Percentiles rank a stretch among this genome's conserved stretches.
phyloP scores from a whole-genome alignment of 2,329 filamentous ascomycete species.

The Sporothrix euskadiensis region DNA sequence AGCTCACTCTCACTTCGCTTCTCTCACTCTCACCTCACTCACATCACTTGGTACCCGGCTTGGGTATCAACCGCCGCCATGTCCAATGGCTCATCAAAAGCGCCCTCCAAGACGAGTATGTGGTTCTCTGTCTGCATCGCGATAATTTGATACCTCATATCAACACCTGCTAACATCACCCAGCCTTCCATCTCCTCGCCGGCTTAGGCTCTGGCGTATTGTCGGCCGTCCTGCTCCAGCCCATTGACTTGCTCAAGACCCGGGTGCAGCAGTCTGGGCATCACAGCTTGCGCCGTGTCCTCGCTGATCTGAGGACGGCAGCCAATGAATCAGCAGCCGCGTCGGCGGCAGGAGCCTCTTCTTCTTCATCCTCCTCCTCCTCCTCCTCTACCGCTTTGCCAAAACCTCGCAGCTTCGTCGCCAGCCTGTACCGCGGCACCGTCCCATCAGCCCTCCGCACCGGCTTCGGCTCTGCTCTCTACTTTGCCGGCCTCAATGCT shows the following conservation, averaged over 20 bases:
- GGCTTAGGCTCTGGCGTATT: constrained; percentile 84
- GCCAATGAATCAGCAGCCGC: constrained; percentile 5
- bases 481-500: constrained; percentile 81
- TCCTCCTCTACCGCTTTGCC: neutral
- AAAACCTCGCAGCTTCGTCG: constrained; percentile 38
- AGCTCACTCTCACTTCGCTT: too few species aligned
- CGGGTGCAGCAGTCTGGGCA: constrained; percentile 84
- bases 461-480: constrained; percentile 87
- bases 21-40: neutral
- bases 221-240: constrained; percentile 88
- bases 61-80: constrained; percentile 34
- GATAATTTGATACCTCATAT: neutral
- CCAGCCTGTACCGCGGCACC: constrained; percentile 87
- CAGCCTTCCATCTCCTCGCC: constrained; percentile 83
- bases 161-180: neutral
- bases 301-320: constrained; percentile 65
- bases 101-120: constrained; percentile 41
- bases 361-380: neutral
- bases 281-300: constrained; percentile 66
- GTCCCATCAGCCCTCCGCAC: constrained; percentile 91
- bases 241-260: constrained; percentile 94
- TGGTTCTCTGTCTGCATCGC: neutral
- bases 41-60: neutral
- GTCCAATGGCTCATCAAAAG: constrained; percentile 41
- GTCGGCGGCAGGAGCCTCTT: neutral